Percentiles rank a stretch among this genome's conserved stretches.
Conservation (phyloP, 257 asterid genomes). For the Scutellaria baicalensis region DNA sequence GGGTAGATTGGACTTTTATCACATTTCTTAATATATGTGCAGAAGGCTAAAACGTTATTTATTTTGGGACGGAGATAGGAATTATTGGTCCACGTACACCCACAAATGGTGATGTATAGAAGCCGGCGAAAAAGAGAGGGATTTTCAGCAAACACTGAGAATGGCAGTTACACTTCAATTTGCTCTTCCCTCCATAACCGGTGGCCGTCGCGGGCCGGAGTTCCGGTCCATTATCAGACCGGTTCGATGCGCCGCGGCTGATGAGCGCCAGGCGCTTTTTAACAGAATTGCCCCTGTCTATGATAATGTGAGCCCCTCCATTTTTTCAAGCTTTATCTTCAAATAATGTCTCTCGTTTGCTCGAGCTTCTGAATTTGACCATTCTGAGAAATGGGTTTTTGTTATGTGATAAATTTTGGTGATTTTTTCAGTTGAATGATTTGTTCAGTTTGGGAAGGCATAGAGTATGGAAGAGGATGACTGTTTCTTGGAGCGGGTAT, state of each 20-base stretch:
- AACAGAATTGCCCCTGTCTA: slow-evolving; percentile 82
- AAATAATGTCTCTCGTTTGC: background rate
- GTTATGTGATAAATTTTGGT: background rate
- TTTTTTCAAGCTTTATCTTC: background rate
- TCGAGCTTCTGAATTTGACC: background rate
- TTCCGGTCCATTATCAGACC: slow-evolving; percentile 23
- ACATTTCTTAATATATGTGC: no score
- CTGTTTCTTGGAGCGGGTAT: slow-evolving; percentile 87
- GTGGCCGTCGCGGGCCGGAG: slow-evolving; percentile 12
- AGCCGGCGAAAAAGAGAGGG: background rate
- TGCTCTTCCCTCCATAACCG: slow-evolving; percentile 29
- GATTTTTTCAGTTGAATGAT: slow-evolving; percentile 58
- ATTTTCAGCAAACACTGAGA: background rate
- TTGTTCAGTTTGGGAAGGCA: slow-evolving; percentile 67
- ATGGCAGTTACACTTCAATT: slow-evolving; percentile 35
- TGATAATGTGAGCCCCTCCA: slow-evolving; percentile 51
- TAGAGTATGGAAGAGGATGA: slow-evolving; percentile 87
- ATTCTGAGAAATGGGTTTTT: background rate
- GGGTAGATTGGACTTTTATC: no score
- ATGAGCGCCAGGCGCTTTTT: slow-evolving; percentile 64
- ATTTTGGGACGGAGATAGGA: no score
- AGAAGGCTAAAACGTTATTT: no score
- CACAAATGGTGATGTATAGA: background rate
- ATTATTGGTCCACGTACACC: slow-evolving; percentile 6
- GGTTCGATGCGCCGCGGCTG: slow-evolving; percentile 35